Percentiles rank a stretch among this genome's conserved stretches.
These are phyloP conservation scores for Pseudogymnoascus sp. DNA, from an alignment of 2,329 filamentous ascomycete genomes.

Conservation along the genomic window DNA sequence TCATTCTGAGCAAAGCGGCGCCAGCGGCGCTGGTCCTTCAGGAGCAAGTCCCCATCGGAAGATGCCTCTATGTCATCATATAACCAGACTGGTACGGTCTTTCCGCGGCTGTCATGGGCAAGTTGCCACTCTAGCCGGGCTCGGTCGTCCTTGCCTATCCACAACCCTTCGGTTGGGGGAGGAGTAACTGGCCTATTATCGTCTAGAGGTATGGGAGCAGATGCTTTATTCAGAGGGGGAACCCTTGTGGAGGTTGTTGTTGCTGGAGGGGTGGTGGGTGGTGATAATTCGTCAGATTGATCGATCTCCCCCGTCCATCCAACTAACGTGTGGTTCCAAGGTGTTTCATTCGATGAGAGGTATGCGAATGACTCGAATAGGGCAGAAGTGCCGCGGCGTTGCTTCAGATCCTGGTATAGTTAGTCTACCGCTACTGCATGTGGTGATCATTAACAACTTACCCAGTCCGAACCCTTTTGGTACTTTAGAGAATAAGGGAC, in stretches of 20 bases:
- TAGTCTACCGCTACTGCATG: background rate
- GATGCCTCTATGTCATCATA: constrained; percentile 65
- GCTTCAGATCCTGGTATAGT: constrained; percentile 57
- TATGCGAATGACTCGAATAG: constrained; percentile 87
- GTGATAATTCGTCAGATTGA: constrained; percentile 39
- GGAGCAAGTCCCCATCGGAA: constrained; percentile 58
- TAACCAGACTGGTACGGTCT: constrained; percentile 84
- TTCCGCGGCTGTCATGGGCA: constrained; percentile 65
- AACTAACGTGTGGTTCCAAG: constrained; percentile 88
- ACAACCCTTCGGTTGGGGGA: constrained; percentile 60
- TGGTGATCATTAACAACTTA: constrained; percentile 33
- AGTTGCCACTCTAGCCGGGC: constrained; percentile 68
- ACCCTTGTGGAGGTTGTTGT: constrained; percentile 40
- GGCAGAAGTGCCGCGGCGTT: constrained; percentile 80
- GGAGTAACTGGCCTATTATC: constrained; percentile 50
- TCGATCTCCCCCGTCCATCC: constrained; percentile 92
- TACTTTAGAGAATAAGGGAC: constrained; percentile 56
- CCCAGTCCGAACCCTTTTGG: constrained; percentile 55
- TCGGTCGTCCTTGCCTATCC: constrained; percentile 65
- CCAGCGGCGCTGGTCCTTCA: constrained; percentile 84
- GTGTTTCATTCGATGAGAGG: constrained; percentile 73
- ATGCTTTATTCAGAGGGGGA: constrained; percentile 63
- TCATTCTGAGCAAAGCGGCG: constrained; percentile 85
- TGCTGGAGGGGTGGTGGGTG: constrained; percentile 44
- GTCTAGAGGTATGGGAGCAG: constrained; percentile 73